These are phyloP conservation scores for Cenchrus purpureus DNA, from an alignment of 176 grass and related monocot species.

Conservation along the genomic window DNA sequence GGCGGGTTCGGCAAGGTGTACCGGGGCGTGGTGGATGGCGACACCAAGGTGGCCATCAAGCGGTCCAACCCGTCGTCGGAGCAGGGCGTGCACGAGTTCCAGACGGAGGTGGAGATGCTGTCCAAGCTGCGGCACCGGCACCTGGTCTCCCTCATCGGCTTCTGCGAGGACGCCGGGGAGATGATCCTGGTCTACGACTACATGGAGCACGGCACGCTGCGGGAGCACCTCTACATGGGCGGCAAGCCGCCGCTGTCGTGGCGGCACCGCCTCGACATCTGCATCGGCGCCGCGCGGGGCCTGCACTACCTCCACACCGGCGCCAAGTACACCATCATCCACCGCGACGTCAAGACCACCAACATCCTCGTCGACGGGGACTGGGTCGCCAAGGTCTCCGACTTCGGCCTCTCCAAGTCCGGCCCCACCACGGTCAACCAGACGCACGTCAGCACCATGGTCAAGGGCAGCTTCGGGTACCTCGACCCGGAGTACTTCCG, in stretches of 20 bases:
- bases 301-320: constrained; percentile 94
- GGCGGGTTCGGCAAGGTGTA: constrained; percentile 90
- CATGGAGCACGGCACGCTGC: constrained; percentile 82
- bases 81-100: constrained; percentile 85
- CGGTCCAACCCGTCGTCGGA: constrained; percentile 78
- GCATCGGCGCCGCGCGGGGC: constrained; percentile 78
- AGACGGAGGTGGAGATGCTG: constrained; percentile 96
- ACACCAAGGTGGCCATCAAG: constrained; percentile 78
- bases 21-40: constrained; percentile 64
- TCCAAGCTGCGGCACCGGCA: constrained; percentile 91
- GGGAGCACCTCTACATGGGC: constrained; percentile 85
- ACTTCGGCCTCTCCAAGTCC: constrained; percentile 89
- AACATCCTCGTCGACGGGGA: constrained; percentile 85
- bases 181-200: constrained; percentile 90
- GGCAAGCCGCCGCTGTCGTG: constrained; percentile 70
- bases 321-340: constrained; percentile 93
- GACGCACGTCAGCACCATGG: constrained; percentile 88
- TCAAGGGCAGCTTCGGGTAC: constrained; percentile 93
- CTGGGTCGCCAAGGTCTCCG: constrained; percentile 90
- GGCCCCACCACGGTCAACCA: constrained; percentile 71
- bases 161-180: constrained; percentile 78
- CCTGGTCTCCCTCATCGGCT: constrained; percentile 87
- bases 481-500: constrained; percentile 91
- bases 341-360: constrained; percentile 94
- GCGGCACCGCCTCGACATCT: constrained; percentile 79